Conservation (phyloP, 2,329 filamentous ascomycete species). For the Fonsecaea pugnacius region DNA sequence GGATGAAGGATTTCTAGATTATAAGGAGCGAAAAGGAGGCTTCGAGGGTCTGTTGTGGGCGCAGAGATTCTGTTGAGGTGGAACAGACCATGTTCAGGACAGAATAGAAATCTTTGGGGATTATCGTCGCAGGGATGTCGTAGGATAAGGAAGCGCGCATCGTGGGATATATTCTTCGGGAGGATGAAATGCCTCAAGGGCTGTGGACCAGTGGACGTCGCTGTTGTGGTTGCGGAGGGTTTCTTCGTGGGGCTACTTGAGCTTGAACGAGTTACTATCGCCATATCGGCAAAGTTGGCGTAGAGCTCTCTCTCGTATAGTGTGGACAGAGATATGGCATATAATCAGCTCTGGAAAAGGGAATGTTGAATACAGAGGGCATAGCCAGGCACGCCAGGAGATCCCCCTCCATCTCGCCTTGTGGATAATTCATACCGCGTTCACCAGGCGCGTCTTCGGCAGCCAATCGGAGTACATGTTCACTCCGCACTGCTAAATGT, state of each 20-base stretch:
- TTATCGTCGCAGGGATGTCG: conserved; percentile 57
- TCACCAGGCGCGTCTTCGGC: conserved; percentile 17
- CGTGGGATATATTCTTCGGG: conserved; percentile 56
- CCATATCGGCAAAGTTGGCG: conserved; percentile 19
- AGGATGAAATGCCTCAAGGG: conserved; percentile 60
- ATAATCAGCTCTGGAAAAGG: background rate
- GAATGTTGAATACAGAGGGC: background rate
- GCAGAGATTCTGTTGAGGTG: conserved; percentile 64
- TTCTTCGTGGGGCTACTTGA: conserved; percentile 35
- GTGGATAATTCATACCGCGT: background rate
- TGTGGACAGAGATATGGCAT: background rate
- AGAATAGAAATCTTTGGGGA: conserved; percentile 61
- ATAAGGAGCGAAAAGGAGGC: conserved; percentile 56
- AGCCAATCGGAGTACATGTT: conserved; percentile 28
- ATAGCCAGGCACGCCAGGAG: background rate
- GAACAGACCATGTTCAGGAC: conserved; percentile 61
- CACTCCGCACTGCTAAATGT: conserved; percentile 15
- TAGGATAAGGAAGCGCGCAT: conserved; percentile 61
- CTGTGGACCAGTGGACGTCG: conserved; percentile 22
- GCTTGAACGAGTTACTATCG: conserved; percentile 30
- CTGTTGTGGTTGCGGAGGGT: background rate
- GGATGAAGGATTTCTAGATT: background rate
- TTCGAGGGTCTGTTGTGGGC: conserved; percentile 56
- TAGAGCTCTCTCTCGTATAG: background rate
- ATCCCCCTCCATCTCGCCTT: background rate